phyloP scores from a whole-genome alignment of 108 stramenopile species.

The Epipyxis sp. region DNA sequence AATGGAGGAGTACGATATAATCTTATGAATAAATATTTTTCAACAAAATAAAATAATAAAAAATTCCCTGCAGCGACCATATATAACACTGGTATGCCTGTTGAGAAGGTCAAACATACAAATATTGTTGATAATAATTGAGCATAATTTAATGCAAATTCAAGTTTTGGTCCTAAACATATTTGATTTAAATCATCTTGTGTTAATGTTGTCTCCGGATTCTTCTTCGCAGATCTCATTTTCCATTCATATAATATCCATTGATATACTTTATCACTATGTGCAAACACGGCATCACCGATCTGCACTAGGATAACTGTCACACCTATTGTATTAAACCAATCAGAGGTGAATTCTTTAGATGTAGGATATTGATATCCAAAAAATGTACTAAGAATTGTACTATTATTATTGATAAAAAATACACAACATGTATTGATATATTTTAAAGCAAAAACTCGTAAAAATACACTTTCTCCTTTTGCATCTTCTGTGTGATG shows the following conservation, averaged over 20 bases:
- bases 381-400: constrained; percentile 35
- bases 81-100: constrained; percentile 69
- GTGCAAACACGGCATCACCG: constrained; percentile 45
- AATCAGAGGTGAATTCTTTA: constrained; percentile 40
- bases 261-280: not conserved
- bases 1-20: constrained; percentile 68
- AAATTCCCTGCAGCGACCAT: constrained; percentile 61
- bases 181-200: constrained; percentile 66
- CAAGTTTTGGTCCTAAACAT: constrained; percentile 62
- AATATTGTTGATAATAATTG: constrained; percentile 66
- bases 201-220: constrained; percentile 41
- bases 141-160: constrained; percentile 62
- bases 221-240: not conserved
- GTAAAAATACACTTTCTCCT: constrained; percentile 56
- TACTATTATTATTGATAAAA: constrained; percentile 44
- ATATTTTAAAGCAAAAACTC: constrained; percentile 60
- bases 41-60: constrained; percentile 67
- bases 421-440: constrained; percentile 51
- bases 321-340: constrained; percentile 46
- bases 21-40: constrained; percentile 71
- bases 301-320: constrained; percentile 46
- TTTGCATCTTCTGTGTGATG: constrained; percentile 60
- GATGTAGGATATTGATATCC: not conserved
- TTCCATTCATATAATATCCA: not conserved
- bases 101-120: constrained; percentile 68